A percentile compares a stretch with the other conserved stretches of the same genome.
phyloP scores from a whole-genome alignment of 805 yeast species.

The Candida krabiensis region DNA sequence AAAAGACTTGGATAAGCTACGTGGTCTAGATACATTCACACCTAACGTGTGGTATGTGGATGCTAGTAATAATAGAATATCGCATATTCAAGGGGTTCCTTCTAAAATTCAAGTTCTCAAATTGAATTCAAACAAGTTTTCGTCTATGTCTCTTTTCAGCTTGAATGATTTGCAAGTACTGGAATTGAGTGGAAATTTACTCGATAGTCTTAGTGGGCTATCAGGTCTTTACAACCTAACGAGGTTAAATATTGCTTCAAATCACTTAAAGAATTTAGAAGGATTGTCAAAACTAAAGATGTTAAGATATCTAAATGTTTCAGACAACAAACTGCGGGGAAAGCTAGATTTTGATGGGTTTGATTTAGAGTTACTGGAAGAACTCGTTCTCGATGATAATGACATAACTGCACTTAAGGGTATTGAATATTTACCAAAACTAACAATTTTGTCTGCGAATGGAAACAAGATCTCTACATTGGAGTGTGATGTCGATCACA shows the following conservation, averaged over 20 bases:
- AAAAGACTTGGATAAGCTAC: slow-evolving; percentile 38
- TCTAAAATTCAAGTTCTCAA: slow-evolving; percentile 36
- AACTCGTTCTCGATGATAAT: slow-evolving; percentile 44
- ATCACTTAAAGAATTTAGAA: slow-evolving; percentile 35
- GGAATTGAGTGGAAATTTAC: slow-evolving; percentile 38
- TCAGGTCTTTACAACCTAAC: slow-evolving; percentile 41
- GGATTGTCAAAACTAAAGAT: slow-evolving; percentile 41
- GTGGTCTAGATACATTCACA: slow-evolving; percentile 43
- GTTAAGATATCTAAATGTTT: slow-evolving; percentile 40
- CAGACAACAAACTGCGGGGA: slow-evolving; percentile 42
- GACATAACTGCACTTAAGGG: slow-evolving; percentile 34
- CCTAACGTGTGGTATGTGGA: slow-evolving; percentile 43
- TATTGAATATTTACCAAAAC: slow-evolving; percentile 35
- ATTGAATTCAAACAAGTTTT: slow-evolving; percentile 40
- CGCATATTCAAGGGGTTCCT: slow-evolving; percentile 49
- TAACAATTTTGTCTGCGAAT: slow-evolving; percentile 42
- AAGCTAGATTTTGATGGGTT: slow-evolving; percentile 36
- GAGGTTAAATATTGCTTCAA: slow-evolving; percentile 38
- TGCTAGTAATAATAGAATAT: slow-evolving; percentile 42
- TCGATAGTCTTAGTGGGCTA: slow-evolving; percentile 40
- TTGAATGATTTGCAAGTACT: slow-evolving; percentile 43
- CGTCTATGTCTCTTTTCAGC: slow-evolving; percentile 41
- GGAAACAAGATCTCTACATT: slow-evolving; percentile 39
- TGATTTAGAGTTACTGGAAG: slow-evolving; percentile 41
- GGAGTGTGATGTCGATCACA: slow-evolving; percentile 20